Conservation (phyloP, 768 basidiomycete genomes). For the Collybia mongolica region DNA sequence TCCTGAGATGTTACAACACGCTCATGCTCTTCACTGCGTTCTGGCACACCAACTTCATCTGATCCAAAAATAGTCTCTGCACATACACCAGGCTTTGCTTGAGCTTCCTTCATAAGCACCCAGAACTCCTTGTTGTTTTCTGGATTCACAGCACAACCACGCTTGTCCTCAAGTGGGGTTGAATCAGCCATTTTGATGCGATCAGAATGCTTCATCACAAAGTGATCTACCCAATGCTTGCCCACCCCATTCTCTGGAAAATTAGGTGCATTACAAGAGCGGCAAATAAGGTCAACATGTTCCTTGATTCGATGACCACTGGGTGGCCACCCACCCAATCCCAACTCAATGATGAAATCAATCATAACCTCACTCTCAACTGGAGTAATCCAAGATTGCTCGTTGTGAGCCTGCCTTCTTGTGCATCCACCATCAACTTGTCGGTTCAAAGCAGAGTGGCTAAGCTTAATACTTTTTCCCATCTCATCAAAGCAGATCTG, state of each 20-base stretch:
- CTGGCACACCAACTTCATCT: not conserved
- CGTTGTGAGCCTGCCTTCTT: no score
- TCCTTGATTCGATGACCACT: not conserved
- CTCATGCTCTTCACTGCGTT: not conserved
- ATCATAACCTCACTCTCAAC: slow-evolving; percentile 2
- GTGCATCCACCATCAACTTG: no score
- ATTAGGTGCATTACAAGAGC: not conserved
- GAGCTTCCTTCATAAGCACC: no score
- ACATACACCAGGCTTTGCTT: no score
- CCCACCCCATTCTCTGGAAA: slow-evolving; percentile 6
- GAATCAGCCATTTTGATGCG: slow-evolving; percentile 28
- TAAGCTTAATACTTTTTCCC: no score
- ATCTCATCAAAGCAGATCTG: no score
- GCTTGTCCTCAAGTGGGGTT: slow-evolving; percentile 27
- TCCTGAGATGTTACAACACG: slow-evolving; percentile 16
- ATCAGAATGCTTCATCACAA: slow-evolving; percentile 7
- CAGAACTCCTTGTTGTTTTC: slow-evolving; percentile 13
- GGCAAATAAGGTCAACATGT: not conserved
- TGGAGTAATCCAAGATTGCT: no score
- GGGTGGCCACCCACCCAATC: slow-evolving; percentile 2
- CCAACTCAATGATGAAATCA: not conserved
- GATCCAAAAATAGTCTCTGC: no score
- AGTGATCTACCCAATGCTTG: slow-evolving; percentile 2
- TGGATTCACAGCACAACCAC: slow-evolving; percentile 27
- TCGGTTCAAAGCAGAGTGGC: no score